phyloP scores from a whole-genome alignment of 2,329 filamentous ascomycete species.

The Bertia moriformis region DNA sequence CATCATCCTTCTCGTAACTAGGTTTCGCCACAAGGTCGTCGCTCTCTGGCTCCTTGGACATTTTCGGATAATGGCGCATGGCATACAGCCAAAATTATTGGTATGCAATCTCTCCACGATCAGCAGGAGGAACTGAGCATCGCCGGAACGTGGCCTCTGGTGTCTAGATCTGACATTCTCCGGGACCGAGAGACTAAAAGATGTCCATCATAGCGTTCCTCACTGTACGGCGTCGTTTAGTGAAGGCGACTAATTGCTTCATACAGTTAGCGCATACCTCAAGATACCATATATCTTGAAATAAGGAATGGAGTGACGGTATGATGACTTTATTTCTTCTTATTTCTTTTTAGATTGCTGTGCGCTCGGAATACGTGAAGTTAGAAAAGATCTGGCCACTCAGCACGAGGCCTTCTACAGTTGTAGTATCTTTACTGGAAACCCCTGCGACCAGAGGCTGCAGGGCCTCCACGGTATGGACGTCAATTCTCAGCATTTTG shows the following conservation, averaged over 20 bases:
- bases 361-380: not conserved
- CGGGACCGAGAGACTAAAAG: not conserved
- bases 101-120: constrained; percentile 5
- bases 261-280: not conserved
- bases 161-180: not conserved
- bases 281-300: not conserved
- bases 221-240: not conserved
- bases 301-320: not conserved
- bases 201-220: not conserved
- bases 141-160: not conserved
- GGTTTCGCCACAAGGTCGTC: constrained; percentile 4
- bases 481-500: not conserved
- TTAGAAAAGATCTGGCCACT: not conserved
- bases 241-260: not conserved
- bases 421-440: not conserved
- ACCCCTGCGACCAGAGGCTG: not conserved
- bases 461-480: not conserved
- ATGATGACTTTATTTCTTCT: not conserved
- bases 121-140: not conserved
- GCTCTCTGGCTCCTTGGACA: constrained; percentile 4
- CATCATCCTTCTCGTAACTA: constrained; percentile 7
- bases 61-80: constrained; percentile 7
- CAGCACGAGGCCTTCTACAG: not conserved
- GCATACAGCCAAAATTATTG: constrained; percentile 7
- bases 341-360: not conserved